A percentile compares a stretch with the other conserved stretches of the same genome.
phyloP scores from a whole-genome alignment of 805 yeast genomes.

The Wickerhamiella cacticola region DNA sequence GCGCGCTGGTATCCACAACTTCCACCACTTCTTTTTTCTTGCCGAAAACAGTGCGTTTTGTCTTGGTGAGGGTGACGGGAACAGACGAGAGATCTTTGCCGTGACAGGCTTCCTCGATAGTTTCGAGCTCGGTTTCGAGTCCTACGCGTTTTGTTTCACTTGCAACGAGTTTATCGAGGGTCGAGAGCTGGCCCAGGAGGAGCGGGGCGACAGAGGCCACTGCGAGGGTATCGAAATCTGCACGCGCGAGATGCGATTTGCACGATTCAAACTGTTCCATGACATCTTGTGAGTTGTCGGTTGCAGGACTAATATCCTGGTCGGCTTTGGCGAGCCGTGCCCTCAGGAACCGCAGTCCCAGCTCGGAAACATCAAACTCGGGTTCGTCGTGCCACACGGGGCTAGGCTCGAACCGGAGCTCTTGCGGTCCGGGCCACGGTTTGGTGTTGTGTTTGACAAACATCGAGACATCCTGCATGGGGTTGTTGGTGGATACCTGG shows the following conservation, averaged over 20 bases:
- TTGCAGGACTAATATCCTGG: constrained; percentile 26
- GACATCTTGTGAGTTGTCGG: constrained; percentile 17
- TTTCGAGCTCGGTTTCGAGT: constrained; percentile 79
- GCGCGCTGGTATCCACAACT: constrained; percentile 16
- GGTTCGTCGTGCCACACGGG: constrained; percentile 98
- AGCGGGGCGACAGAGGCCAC: constrained; percentile 24
- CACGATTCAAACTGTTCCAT: constrained; percentile 33
- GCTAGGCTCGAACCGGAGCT: constrained; percentile 75
- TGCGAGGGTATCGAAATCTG: constrained; percentile 27
- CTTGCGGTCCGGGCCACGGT: constrained; percentile 77
- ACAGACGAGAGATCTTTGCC: constrained; percentile 36
- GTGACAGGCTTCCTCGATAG: constrained; percentile 74
- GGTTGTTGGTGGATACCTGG: constrained; percentile 57
- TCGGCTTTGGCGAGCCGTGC: constrained; percentile 31
- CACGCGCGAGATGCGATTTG: constrained; percentile 15
- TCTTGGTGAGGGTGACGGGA: constrained; percentile 32
- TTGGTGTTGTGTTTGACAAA: constrained; percentile 71
- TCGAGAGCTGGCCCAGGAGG: constrained; percentile 39
- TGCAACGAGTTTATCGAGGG: constrained; percentile 50
- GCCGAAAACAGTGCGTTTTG: constrained; percentile 49
- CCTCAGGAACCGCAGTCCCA: constrained; percentile 27
- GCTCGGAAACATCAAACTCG: constrained; percentile 41
- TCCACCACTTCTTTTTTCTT: constrained; percentile 25
- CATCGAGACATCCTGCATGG: constrained; percentile 74
- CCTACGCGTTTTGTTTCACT: constrained; percentile 64